Base-by-base conservation (phyloP, 495 filamentous ascomycete species). In the Talaromyces proteolyticus region DNA sequence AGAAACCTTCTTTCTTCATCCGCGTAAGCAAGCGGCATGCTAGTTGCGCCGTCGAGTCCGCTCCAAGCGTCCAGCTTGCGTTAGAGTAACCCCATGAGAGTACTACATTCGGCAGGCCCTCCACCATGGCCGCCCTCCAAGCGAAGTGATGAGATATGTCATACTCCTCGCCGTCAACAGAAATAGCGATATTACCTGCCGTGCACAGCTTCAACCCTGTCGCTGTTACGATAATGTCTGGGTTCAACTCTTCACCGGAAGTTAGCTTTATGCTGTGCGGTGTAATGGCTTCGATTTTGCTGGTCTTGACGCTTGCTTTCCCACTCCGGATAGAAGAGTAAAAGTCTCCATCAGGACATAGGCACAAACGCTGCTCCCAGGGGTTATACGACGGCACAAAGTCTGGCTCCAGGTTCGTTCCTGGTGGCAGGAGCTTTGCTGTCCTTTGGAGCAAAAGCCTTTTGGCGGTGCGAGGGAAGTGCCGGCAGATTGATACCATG, bases 301-400 rank as follows among this genome's bases (percentile, higher is more conserved):
- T 85, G 0, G 87, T 91, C 4, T 79, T 75, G 16, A 92, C 66
- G 34, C 75, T 67, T 2, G 75, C 74, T 45, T 80, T 80, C 17
- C 79, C 78, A 0, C 57, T 58, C 20, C 73, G 75, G 3, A 92
- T 65, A 6, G 75, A 63, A 26, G 74, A 57, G 73, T 79, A 91
- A 64, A 90, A 89, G 62, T 91, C 87, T 0, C 76, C 84, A 54
- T 85, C 78, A 0, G 87, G 87, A 19, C 74, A 80, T 37, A 87
- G 63, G 54, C 87, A 89, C 0, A 91, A 62, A 0, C 88, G 79
- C 59, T 92, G 87, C 16, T 89, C 76, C 74, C 84, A 90, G 7
- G 84, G 84, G 42, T 77, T 74, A 58, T 92, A 92, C 10, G 55
- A 52, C 0, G 88, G 88, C 20, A 75, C 75, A 71, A 91, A 92